A percentile compares a stretch with the other conserved stretches of the same genome.
Evolutionary conservation across 2,329 filamentous ascomycete genomes (phyloP).

Genomic region (Colletotrichum caudatum): DNA sequence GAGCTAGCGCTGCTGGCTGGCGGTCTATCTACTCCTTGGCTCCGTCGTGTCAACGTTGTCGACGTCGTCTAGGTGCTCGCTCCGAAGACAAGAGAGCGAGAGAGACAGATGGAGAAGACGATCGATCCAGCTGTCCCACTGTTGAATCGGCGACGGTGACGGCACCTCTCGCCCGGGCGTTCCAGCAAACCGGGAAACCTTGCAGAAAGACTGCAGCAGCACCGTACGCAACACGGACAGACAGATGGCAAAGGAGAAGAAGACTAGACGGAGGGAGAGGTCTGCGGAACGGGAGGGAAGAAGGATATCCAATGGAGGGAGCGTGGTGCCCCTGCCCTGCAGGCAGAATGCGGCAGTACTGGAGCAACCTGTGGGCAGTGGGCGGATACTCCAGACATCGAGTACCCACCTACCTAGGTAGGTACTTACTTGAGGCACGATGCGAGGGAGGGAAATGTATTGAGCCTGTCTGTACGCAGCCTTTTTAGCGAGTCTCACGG

Average conservation of each 20-base stretch:
- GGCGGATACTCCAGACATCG: not conserved
- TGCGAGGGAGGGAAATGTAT: slow-evolving; percentile 3
- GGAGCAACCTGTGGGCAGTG: slow-evolving; percentile 29
- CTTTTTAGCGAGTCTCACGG: slow-evolving; percentile 27
- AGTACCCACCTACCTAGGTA: not conserved
- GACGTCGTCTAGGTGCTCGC: not conserved
- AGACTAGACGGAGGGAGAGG: slow-evolving; percentile 15
- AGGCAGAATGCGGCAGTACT: slow-evolving; percentile 32
- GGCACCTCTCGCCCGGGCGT: slow-evolving; percentile 23
- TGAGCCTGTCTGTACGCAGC: not conserved
- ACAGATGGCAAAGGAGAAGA: not conserved
- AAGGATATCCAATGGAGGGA: slow-evolving; percentile 25
- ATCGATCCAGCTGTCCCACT: slow-evolving; percentile 2
- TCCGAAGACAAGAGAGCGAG: not conserved
- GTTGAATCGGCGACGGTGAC: slow-evolving; percentile 10
- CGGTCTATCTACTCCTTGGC: slow-evolving; percentile 14
- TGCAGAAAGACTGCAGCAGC: slow-evolving; percentile 25
- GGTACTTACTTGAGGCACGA: not conserved
- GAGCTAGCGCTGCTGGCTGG: slow-evolving; percentile 30
- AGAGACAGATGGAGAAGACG: not conserved
- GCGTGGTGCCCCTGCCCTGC: slow-evolving; percentile 23
- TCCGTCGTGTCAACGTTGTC: not conserved
- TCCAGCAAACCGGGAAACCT: slow-evolving; percentile 35
- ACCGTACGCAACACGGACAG: slow-evolving; percentile 13
- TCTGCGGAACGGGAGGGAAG: slow-evolving; percentile 11